These are phyloP conservation scores for Coix lacrymajobi DNA, from an alignment of 176 grass and related monocot species.

Conservation along the genomic window DNA sequence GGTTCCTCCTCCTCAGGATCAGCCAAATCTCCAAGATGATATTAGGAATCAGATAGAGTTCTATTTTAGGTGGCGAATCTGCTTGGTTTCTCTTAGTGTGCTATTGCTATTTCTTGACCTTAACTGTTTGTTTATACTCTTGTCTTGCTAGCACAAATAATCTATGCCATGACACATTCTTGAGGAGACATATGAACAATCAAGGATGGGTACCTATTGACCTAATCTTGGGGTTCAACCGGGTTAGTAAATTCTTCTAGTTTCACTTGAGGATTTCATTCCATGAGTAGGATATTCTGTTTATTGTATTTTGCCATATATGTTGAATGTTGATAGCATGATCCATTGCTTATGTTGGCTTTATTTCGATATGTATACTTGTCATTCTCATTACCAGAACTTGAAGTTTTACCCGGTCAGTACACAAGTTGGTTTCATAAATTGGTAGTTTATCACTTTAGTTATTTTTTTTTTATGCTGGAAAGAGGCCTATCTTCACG, in stretches of 20 bases:
- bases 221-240: slow-evolving; percentile 55
- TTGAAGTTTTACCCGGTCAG: neutral
- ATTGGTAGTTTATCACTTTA: neutral
- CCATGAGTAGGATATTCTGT: neutral
- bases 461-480: neutral
- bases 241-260: slow-evolving; percentile 38
- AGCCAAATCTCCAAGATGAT: slow-evolving; percentile 27
- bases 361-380: neutral
- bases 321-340: neutral
- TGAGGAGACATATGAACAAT: slow-evolving; percentile 61
- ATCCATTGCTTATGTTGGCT: neutral
- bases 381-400: neutral
- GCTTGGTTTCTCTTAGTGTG: neutral
- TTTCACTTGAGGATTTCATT: neutral
- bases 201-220: slow-evolving; percentile 79
- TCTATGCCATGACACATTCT: slow-evolving; percentile 55
- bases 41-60: slow-evolving; percentile 69
- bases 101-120: neutral
- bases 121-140: slow-evolving; percentile 4
- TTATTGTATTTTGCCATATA: neutral
- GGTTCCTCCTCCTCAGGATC: slow-evolving; percentile 19
- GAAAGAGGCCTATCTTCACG: neutral
- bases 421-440: neutral
- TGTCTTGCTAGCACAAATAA: slow-evolving; percentile 59
- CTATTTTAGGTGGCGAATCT: slow-evolving; percentile 76